phyloP scores from a whole-genome alignment of 2,329 filamentous ascomycete genomes.

The Claviceps sp. region DNA sequence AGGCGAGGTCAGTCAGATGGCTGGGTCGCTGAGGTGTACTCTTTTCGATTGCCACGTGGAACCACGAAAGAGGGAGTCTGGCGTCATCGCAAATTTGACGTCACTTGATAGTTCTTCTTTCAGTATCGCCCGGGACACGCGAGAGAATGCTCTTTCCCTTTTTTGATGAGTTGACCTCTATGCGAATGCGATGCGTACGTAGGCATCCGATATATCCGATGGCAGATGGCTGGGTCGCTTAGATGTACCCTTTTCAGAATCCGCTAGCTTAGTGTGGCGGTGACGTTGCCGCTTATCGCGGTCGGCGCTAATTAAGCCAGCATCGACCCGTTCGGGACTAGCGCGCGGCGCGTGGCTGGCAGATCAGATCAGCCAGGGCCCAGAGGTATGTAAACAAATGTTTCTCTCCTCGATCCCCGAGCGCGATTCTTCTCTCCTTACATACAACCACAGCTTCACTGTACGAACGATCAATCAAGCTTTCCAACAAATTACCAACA shows the following conservation, averaged over 20 bases:
- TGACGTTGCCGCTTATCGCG: not conserved
- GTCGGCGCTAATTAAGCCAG: not conserved
- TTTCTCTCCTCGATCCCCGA: not conserved
- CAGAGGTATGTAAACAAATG: conserved; percentile 4
- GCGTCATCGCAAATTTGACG: no score
- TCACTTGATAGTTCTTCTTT: no score
- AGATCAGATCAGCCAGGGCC: not conserved
- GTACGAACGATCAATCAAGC: conserved; percentile 1
- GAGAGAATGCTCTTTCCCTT: no score
- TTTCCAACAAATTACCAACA: conserved; percentile 1
- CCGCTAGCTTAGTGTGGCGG: not conserved
- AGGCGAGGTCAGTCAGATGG: no score
- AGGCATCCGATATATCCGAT: no score
- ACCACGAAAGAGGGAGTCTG: no score
- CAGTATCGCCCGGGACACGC: no score
- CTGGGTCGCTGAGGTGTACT: no score
- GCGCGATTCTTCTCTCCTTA: not conserved
- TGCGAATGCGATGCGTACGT: no score
- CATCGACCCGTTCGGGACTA: not conserved
- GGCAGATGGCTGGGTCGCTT: no score
- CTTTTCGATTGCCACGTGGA: no score
- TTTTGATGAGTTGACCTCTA: no score
- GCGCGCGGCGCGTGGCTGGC: not conserved
- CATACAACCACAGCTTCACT: conserved; percentile 2
- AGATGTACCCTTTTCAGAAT: not conserved